A percentile compares a stretch with the other conserved stretches of the same genome.
Conservation (phyloP, 108 stramenopile species). For the Parietichytrium sp. region DNA sequence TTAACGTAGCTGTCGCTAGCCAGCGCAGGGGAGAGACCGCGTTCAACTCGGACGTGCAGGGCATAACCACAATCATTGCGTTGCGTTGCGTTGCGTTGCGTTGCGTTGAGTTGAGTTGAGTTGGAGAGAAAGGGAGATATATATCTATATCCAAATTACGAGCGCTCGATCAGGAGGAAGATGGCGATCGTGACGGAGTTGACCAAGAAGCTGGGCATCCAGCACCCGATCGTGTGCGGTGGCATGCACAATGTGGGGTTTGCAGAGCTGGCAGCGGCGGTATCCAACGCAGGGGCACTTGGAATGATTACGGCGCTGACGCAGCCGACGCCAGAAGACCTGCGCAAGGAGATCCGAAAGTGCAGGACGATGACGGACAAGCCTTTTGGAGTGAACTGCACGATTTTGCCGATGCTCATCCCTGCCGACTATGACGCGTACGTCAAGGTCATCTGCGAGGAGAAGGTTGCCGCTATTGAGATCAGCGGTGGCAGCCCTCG, state of each 20-base stretch:
- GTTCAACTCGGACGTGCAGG: no score
- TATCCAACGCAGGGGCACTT: conserved; percentile 29
- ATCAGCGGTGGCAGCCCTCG: conserved; percentile 17
- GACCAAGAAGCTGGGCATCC: conserved; percentile 18
- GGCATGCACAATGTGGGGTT: conserved; percentile 28
- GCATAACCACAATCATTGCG: no score
- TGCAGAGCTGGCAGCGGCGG: conserved; percentile 34
- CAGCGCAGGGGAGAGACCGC: no score
- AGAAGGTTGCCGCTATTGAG: conserved; percentile 22
- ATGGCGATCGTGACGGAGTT: conserved; percentile 13
- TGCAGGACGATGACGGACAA: conserved; percentile 28
- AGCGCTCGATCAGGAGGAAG: neutral
- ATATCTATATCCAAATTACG: no score
- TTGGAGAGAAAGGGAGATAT: no score
- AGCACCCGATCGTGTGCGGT: neutral
- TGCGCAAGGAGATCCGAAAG: conserved; percentile 36
- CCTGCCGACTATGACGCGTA: conserved; percentile 36
- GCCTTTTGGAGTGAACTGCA: conserved; percentile 31
- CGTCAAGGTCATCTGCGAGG: neutral
- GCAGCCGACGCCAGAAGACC: conserved; percentile 15
- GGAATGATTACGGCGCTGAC: conserved; percentile 10
- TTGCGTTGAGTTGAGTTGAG: no score
- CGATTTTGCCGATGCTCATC: conserved; percentile 24
- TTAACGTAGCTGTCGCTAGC: no score
- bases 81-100: no score